phyloP scores from a whole-genome alignment of 2,329 filamentous ascomycete species.

The Fusarium mangiferae region DNA sequence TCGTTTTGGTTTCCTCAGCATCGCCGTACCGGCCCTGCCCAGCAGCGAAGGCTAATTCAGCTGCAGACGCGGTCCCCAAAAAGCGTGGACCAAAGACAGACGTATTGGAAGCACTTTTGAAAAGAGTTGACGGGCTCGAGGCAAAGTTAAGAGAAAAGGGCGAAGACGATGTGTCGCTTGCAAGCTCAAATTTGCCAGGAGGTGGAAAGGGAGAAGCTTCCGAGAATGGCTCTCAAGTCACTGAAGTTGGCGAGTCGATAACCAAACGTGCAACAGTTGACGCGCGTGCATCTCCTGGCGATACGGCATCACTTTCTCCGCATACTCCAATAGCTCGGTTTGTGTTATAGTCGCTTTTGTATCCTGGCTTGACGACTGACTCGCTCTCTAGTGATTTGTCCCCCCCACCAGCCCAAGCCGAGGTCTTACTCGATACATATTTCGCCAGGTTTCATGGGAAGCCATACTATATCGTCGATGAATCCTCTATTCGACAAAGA shows the following conservation, averaged over 20 bases:
- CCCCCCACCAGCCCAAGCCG: conserved; percentile 61
- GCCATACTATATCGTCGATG: conserved; percentile 84
- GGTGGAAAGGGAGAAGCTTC: conserved; percentile 37
- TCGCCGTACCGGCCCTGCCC: background rate
- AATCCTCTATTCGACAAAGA: conserved; percentile 77
- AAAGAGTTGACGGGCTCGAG: conserved; percentile 86
- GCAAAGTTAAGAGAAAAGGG: conserved; percentile 79
- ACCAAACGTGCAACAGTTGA: conserved; percentile 55
- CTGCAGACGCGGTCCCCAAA: conserved; percentile 83
- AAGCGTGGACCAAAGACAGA: conserved; percentile 92
- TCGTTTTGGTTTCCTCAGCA: background rate
- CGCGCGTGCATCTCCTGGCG: conserved; percentile 44
- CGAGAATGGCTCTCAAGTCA: conserved; percentile 38
- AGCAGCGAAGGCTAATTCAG: conserved; percentile 1
- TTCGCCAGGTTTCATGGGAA: conserved; percentile 84
- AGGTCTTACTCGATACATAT: conserved; percentile 79
- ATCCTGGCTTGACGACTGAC: conserved; percentile 16
- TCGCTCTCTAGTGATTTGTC: conserved; percentile 55
- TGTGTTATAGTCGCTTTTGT: background rate
- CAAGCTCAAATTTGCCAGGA: conserved; percentile 28
- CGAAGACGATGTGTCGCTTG: conserved; percentile 46
- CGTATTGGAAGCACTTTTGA: conserved; percentile 84
- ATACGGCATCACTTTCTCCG: conserved; percentile 40
- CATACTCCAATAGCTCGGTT: conserved; percentile 43
- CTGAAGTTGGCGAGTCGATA: conserved; percentile 49